These are phyloP conservation scores for Pseudozyma thailandica DNA, from an alignment of 1,284 basidiomycete species.

Conservation along the genomic window DNA sequence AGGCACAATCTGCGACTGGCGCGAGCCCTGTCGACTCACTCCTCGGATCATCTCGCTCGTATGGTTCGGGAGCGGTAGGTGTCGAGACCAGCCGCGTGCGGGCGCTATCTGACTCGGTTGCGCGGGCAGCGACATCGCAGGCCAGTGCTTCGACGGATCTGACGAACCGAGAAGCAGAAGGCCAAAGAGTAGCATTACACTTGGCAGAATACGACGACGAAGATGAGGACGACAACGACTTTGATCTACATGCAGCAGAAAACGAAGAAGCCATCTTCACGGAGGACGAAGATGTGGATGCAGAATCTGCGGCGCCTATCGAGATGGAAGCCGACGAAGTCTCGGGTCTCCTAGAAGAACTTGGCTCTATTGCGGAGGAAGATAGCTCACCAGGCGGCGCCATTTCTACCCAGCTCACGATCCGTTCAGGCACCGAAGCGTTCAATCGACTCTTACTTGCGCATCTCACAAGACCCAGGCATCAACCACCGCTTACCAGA, in stretches of 20 bases:
- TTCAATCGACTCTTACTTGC: slow-evolving; percentile 50
- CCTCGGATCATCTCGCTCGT: no score
- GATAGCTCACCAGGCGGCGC: not conserved
- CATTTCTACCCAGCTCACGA: slow-evolving; percentile 14
- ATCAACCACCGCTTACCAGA: slow-evolving; percentile 47
- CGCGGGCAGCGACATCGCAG: no score
- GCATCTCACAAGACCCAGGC: slow-evolving; percentile 30
- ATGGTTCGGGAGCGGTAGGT: no score
- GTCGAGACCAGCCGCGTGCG: no score
- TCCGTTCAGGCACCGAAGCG: slow-evolving; percentile 23
- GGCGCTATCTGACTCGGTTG: no score
- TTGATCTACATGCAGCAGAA: not conserved
- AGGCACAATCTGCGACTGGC: no score
- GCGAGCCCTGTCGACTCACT: no score
- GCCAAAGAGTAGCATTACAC: not conserved
- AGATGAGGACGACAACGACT: slow-evolving; percentile 23
- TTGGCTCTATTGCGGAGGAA: slow-evolving; percentile 9
- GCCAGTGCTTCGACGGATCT: not conserved
- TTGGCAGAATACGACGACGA: slow-evolving; percentile 21
- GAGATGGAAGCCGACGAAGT: slow-evolving; percentile 21
- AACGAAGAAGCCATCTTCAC: slow-evolving; percentile 1
- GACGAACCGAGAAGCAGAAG: not conserved
- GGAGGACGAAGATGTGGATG: slow-evolving; percentile 9
- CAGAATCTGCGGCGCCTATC: slow-evolving; percentile 6
- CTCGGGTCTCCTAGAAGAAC: slow-evolving; percentile 26